A percentile compares a stretch with the other conserved stretches of the same genome.
phyloP scores from a whole-genome alignment of 441 rosid species.

The Erysimum cheiri region DNA sequence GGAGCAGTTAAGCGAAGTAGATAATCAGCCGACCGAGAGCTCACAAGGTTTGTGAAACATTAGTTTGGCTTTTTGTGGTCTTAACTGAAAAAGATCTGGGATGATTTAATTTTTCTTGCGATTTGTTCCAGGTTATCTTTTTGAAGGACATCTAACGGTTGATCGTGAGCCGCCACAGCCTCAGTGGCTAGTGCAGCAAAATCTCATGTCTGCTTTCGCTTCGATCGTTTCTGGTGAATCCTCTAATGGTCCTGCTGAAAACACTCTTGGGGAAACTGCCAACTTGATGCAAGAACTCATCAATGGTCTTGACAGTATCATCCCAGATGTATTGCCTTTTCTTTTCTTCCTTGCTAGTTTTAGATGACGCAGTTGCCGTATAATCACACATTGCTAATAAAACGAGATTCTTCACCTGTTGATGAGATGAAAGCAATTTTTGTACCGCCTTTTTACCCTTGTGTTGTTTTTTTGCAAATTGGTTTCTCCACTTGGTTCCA shows the following conservation, averaged over 20 bases:
- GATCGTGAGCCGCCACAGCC: constrained; percentile 95
- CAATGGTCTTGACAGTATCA: constrained; percentile 56
- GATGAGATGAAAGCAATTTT: background rate
- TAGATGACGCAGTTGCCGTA: background rate
- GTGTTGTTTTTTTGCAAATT: background rate
- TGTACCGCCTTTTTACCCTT: background rate
- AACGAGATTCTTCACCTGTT: background rate
- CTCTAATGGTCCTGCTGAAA: constrained; percentile 45
- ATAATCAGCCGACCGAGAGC: constrained; percentile 46
- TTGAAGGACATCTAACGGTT: constrained; percentile 91
- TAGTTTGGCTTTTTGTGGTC: background rate
- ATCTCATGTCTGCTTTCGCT: constrained; percentile 66
- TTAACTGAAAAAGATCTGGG: background rate
- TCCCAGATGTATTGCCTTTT: constrained; percentile 63
- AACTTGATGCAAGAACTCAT: constrained; percentile 63
- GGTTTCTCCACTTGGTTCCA: background rate
- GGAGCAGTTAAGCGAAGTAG: constrained; percentile 60
- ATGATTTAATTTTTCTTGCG: constrained; percentile 1
- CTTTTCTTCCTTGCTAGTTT: constrained; percentile 1
- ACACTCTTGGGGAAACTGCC: constrained; percentile 49
- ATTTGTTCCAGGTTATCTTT: constrained; percentile 66
- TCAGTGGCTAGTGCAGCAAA: constrained; percentile 76
- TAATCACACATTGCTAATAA: constrained; percentile 12
- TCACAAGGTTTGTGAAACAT: constrained; percentile 36
- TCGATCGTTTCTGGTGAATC: constrained; percentile 62